phyloP scores from a whole-genome alignment of 768 basidiomycete genomes.

The Agaricus subrufescens region DNA sequence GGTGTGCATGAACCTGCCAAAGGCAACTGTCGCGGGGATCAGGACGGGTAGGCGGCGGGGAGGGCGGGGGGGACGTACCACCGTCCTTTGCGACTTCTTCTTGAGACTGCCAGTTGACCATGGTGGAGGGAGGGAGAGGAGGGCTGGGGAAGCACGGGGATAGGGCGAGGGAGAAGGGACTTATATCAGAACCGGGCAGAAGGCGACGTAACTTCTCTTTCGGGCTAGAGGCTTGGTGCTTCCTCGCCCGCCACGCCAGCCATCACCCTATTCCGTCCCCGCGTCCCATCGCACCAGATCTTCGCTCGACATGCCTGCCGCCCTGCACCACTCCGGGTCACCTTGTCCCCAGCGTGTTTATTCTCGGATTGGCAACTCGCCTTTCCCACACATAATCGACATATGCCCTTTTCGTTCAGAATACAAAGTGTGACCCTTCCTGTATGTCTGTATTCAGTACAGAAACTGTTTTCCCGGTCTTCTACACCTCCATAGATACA shows the following conservation, averaged over 20 bases:
- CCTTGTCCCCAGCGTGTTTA: not conserved
- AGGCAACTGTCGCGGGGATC: constrained; percentile 27
- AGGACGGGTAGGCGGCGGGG: not conserved
- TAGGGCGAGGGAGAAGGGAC: constrained; percentile 14
- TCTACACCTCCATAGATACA: not conserved
- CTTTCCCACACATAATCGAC: too few relatives aligned
- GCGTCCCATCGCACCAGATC: not conserved
- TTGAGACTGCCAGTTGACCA: constrained; percentile 57
- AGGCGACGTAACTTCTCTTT: not conserved
- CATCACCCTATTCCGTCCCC: not conserved
- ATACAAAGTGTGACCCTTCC: too few relatives aligned
- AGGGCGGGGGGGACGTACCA: constrained; percentile 25
- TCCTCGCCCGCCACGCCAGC: constrained; percentile 2
- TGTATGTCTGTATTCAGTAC: too few relatives aligned
- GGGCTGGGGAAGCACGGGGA: constrained; percentile 12
- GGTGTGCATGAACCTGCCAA: constrained; percentile 55
- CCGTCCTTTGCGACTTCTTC: constrained; percentile 43
- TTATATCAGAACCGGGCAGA: constrained; percentile 11
- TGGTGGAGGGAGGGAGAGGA: constrained; percentile 19
- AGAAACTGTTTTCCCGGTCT: not conserved
- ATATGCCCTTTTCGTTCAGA: too few relatives aligned
- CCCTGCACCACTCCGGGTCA: not conserved
- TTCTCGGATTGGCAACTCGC: not conserved
- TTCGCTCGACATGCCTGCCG: not conserved
- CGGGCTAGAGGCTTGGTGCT: not conserved